Evolutionary conservation across 192 early-diverging fungal species (phyloP), one percentile per base, ranked within the genome.

Genomic region (Coemansia asiatica): DNA sequence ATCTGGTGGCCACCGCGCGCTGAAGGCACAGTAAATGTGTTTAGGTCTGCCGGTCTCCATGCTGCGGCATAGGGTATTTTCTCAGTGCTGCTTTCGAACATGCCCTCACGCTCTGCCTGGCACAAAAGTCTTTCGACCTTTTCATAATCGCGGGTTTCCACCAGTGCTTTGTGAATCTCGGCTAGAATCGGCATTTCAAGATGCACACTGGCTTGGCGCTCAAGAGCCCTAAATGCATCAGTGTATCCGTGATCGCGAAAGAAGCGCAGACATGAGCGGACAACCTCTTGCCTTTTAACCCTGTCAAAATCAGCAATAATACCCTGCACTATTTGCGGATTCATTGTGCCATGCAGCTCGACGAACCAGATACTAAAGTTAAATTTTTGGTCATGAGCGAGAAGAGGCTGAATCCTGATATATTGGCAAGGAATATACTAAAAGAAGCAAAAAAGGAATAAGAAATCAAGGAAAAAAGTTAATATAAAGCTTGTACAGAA

Each of bases 311-410:
- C 50, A 23, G 27, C 22, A 6, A 51, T 53, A 6, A 77, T 63
- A 19, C 56, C 35, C 18, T 92, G 85, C 6, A 96, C 88, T 18
- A 93, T 66, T 27, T 84, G 84, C 23, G 79, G 69, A 40, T 95
- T 85, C 33, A 82, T 75, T 10, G 91, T 85, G 0, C 96, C 96
- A 38, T 84, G 86, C 13, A 97, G 68, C 82, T 96, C 93, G 8
- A 97, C 85, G 74, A 90, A 91, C 96, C 96, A 98, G 21, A 98
- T 90, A 60, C 88, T 91, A 78, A 95, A 97, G 79, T 94, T 95
- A 75, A 96, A 97, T 62, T 96, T 95, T 56, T 91, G 85, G 22
- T 92, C 94, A 85, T 92, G 92, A 1, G 96, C 91, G 61, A 92
- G 78, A 44, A 95, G 73, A 28, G 96, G 96, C 21, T 91, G 89